Base-by-base conservation (phyloP, 148 eudicot species). In the Camellia granthamiana region DNA sequence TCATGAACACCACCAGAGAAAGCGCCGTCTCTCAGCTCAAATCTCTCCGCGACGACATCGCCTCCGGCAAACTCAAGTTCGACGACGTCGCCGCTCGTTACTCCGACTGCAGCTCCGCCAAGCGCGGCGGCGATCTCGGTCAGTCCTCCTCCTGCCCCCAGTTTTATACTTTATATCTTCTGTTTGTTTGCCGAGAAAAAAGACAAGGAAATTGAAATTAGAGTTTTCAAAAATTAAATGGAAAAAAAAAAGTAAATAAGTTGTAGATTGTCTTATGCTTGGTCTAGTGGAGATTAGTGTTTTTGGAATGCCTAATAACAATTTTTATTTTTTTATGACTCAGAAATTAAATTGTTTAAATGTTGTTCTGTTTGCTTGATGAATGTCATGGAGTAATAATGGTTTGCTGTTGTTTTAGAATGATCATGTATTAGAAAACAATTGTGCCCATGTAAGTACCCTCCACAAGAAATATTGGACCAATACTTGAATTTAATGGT, bases 101-200 rank as follows among this genome's bases (percentile, higher is more conserved):
- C 82, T 92, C 97, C 18, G 93, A 94, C 79, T 94, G 98, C 55
- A 92, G 90, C 91, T 94, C 94, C 74, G 98, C 98, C 78, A 94
- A 94, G 67, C 98, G 97, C 80, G 92, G 94, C 78, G 98, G 98
- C 69, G 98, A 94, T 91, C 98, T 94, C 60, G 97, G 98, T 94
- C 3, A 4, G 79, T 49, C 52, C 7, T 59, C 19, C 54, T 54
- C 68, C 76, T 77, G 4, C 21, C n/a, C n/a, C 12, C 3, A 18
- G 5, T 55, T 12, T 60, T 60, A 18, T 60, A 60, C 19, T 15
- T 60, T 56, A 14, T 56, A 14, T 14, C 60, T 56, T 56, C 60
- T 56, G 3, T 54, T 58, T 58, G n/a, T 58, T 58, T 58, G 15
- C 61, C 14, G 5, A 15, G 21, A 60, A 60, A 18, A 9, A 60